Evolutionary conservation across 768 basidiomycete genomes (phyloP), one percentile per base, ranked within the genome.

Genomic region (Strobilomyces confusus): DNA sequence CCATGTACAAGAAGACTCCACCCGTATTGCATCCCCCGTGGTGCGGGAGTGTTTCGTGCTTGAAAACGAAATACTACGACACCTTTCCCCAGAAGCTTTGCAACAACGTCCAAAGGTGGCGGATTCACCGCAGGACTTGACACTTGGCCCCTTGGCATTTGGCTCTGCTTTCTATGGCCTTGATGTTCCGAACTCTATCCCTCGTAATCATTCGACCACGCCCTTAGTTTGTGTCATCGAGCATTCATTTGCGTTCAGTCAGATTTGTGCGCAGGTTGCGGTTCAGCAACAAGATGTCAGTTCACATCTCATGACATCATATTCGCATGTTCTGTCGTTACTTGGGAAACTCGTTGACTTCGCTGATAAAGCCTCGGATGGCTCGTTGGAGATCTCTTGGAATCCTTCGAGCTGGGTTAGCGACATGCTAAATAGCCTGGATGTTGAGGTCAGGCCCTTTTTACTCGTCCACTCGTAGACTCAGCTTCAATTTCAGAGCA

Each of bases 121-220:
- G 23, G 71, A 72, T 34, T 67, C 72, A 2, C 62, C 70, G 37
- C 69, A 73, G 37, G 63, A 60, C 19, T 57, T 58, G 20, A 69
- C 64, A 1, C 68, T 73, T 37, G 53, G 76, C 26, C 74, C 82
- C 26, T 80, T 82, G 52, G 63, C 71, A 11, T 87, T 86, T 62
- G 81, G 85, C 19, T 80, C 78, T 60, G 66, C 71, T 22, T 84
- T 89, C 64, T 92, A 88, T 65, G 79, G 73, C 17, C 71, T 84
- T 33, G 67, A 69, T 19, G 57, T 69, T 11, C 59, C 65, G 8
- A 54, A 65, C 13, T 44, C 61, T 8, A 49, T 66, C 22, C 65
- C 71, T 14, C 69, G 72, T 44, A 56, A 41, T 40, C 50, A 42
- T 20, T 53, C 56, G 19, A 60, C 63, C 22, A 62, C 76, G 2